These are phyloP conservation scores for Zygosaccharomyces bailii DNA, from an alignment of 805 yeast genomes.

Conservation along the genomic window DNA sequence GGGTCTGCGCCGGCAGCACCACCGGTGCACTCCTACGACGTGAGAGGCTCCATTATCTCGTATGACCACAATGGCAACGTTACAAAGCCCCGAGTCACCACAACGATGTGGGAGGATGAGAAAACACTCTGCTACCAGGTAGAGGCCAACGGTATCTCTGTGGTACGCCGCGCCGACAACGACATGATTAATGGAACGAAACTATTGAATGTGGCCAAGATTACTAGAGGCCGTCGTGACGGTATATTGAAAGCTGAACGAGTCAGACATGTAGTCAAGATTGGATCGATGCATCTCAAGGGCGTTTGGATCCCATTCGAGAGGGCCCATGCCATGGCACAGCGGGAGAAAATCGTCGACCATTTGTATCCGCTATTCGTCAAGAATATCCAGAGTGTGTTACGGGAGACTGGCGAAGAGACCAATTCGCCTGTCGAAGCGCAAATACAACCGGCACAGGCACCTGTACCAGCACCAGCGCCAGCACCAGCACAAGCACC, in stretches of 20 bases:
- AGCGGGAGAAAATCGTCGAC: slow-evolving; percentile 70
- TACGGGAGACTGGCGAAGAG: slow-evolving; percentile 36
- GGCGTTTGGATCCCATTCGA: slow-evolving; percentile 92
- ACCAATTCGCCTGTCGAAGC: slow-evolving; percentile 8
- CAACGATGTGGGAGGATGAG: slow-evolving; percentile 91
- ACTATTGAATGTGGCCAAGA: slow-evolving; percentile 75
- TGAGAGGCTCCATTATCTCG: slow-evolving; percentile 8
- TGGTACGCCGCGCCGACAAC: slow-evolving; percentile 79
- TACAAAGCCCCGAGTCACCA: slow-evolving; percentile 59
- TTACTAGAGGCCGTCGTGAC: slow-evolving; percentile 85
- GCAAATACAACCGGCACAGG: slow-evolving; percentile 6
- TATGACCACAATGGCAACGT: slow-evolving; percentile 12
- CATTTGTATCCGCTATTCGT: slow-evolving; percentile 66
- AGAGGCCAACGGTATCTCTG: slow-evolving; percentile 75
- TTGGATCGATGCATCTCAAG: slow-evolving; percentile 82
- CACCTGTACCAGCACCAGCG: slow-evolving; percentile 1
- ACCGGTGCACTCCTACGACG: slow-evolving; percentile 15
- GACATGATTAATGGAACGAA: slow-evolving; percentile 86
- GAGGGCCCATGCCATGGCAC: slow-evolving; percentile 77
- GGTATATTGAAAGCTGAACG: slow-evolving; percentile 78
- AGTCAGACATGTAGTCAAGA: slow-evolving; percentile 74
- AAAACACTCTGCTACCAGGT: slow-evolving; percentile 82
- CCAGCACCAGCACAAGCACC: slow-evolving; percentile 7
- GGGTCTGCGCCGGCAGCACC: not conserved
- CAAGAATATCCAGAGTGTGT: slow-evolving; percentile 58